Evolutionary conservation across 495 filamentous ascomycete genomes (phyloP).

Genomic region (Penicillium subrubescens): DNA sequence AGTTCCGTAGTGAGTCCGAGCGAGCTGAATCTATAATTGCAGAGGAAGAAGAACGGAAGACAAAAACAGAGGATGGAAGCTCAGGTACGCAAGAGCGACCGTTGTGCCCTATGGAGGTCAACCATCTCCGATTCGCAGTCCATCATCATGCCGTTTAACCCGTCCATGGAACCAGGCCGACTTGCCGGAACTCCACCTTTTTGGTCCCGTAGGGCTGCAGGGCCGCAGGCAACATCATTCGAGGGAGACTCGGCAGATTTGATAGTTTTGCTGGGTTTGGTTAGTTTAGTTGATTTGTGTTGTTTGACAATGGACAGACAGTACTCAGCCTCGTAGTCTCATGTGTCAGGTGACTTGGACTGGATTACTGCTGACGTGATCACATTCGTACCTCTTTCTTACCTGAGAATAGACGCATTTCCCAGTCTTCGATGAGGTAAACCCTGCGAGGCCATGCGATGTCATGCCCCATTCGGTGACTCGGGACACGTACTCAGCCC

Average conservation of each 20-base stretch:
- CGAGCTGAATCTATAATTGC: background rate
- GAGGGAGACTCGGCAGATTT: background rate
- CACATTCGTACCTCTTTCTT: background rate
- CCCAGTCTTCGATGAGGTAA: no score
- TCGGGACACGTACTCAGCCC: background rate
- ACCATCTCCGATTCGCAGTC: background rate
- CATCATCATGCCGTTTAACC: background rate
- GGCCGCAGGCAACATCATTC: constrained; percentile 9
- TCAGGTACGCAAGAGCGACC: background rate
- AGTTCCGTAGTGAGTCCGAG: no score
- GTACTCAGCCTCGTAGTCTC: no score
- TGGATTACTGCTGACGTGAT: background rate
- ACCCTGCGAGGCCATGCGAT: background rate
- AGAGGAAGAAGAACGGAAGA: background rate
- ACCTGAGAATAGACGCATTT: no score
- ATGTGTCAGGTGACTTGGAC: background rate
- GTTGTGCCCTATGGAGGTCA: no score
- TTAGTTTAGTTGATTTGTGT: background rate
- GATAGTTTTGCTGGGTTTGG: background rate
- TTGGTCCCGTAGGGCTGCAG: constrained; percentile 21
- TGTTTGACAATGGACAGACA: background rate
- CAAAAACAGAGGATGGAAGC: background rate
- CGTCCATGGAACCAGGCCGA: constrained; percentile 3
- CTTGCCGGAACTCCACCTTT: constrained; percentile 4
- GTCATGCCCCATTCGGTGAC: background rate